Base-by-base conservation (phyloP, 2,329 filamentous ascomycete genomes). In the Pseudogymnoascus sp. region DNA sequence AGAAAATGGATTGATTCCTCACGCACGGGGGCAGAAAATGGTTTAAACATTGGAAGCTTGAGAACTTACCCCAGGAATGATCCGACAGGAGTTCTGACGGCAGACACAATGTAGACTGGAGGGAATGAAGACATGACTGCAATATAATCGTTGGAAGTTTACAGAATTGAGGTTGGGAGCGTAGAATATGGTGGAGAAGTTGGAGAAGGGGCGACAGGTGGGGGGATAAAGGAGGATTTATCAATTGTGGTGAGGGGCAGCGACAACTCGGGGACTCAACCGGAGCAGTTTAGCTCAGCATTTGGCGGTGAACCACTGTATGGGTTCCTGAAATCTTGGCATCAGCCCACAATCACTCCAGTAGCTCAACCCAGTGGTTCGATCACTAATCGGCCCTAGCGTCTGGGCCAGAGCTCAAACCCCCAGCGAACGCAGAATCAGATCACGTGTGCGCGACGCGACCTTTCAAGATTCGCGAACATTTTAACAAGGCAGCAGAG, bases 21-120 rank as follows among this genome's bases (percentile, higher is more conserved):
- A 62, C 60, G 63, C 60, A 62, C 59, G 12, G 52, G 59, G 65
- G 66, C 63, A 91, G 64, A 97, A 85, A 66, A 90, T 91, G 58
- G 33, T 38, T 38, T n/a, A n/a, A 74, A 91, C 95, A 73, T 38
- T 60, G 58, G 61, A 39, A 45, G 63, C 60, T 45, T 62, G 49
- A 61, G 41, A 66, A 69, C 83, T 76, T 78, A 96, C 91, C 94
- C 94, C 72, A 96, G 85, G 79, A 99, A 99, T 68, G 90, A 92
- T 72, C 94, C 94, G 68, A 96, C 83, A 61, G 94, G 94, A 68
- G 94, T 99, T 78, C 92, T 86, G 72, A 86, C 90, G 67, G 87
- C 89, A 64, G 94, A 94, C 73, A 97, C 92, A 73, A 99, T 97
- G 80, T 99, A 99, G 68, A 99, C 93, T 64, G 92, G 83, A 68